A percentile compares a stretch with the other conserved stretches of the same genome.
These are phyloP conservation scores for Albophoma yamanashiensis DNA, from an alignment of 2,329 filamentous ascomycete genomes.

Conservation along the genomic window DNA sequence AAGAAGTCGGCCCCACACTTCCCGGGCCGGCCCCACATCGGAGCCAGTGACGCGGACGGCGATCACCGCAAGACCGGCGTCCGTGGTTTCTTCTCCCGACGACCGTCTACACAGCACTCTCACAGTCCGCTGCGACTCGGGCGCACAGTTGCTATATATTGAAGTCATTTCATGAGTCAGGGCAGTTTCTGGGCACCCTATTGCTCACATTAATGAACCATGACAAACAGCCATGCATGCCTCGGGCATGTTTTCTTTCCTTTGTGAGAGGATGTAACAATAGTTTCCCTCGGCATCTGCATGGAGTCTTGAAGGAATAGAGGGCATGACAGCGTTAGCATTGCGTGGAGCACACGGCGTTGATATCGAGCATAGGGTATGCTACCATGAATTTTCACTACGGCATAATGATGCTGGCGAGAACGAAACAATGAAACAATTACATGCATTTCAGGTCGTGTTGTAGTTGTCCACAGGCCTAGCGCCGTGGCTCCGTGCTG, in stretches of 20 bases:
- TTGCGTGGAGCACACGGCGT: background rate
- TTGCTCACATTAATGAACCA: background rate
- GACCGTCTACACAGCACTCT: conserved; percentile 12
- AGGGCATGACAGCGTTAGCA: background rate
- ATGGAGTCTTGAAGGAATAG: background rate
- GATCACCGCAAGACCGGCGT: background rate
- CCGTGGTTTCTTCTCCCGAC: conserved; percentile 5
- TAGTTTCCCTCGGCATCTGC: no score
- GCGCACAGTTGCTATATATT: conserved; percentile 25
- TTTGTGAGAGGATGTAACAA: background rate
- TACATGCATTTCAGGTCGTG: background rate
- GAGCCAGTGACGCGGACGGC: conserved; percentile 7
- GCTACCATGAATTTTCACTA: background rate
- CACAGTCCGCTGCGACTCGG: conserved; percentile 25
- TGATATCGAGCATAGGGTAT: background rate
- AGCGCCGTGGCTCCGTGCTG: background rate
- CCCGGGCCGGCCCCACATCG: background rate
- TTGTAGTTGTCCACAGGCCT: no score
- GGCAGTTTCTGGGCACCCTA: background rate
- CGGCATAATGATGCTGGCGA: background rate
- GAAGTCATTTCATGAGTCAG: background rate
- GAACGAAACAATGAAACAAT: background rate
- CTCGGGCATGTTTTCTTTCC: background rate
- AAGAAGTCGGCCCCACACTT: conserved; percentile 8
- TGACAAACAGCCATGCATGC: background rate